Base-by-base conservation (phyloP, 2,329 filamentous ascomycete genomes). In the Calonectria honghensis region DNA sequence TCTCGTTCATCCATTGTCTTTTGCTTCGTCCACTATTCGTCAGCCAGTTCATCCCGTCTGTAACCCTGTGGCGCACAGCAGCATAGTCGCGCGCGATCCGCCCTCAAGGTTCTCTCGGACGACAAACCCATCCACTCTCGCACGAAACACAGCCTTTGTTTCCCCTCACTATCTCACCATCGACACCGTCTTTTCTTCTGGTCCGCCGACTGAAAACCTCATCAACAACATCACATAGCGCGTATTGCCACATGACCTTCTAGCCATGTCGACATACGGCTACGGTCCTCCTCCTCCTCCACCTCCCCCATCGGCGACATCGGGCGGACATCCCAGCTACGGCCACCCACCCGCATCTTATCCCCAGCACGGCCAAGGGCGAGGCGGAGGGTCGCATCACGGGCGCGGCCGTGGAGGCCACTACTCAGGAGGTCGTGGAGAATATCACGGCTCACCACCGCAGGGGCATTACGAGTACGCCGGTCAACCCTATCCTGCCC, bases 241-340 rank as follows among this genome's bases (percentile, higher is more conserved):
- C 68, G 5, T 68, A 32, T n/a, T 14, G 6, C 69, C 64, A 29
- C 29, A 70, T 50, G 50, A 70, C 27, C 48, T 50, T n/a, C 20
- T 66, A 65, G 29, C 37, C 65, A 90, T 90, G 89, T 85, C 89
- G 29, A 82, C 83, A 39, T 90, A 91, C 84, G 88, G 87, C 68
- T 91, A 90, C 85, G 89, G 86, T n/a, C 89, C 88, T 29, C 88
- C 89, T 70, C 88, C 89, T 24, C 86, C 89, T 6, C 88, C 32
- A 35, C 32, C 89, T 41, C 85, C 88, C 18, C 87, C 81, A 50
- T 65, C 61, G 54, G 79, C 83, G 50, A 74, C 80, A 9, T 79
- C 82, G 37, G 77, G 81, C 57, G 80, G 82, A 70, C 83, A 84
- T 48, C 77, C 81, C 14, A 84, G 82, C 41, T 90, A 89, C 71